Evolutionary conservation across 2,329 filamentous ascomycete genomes (phyloP).

Genomic region (Paradendryphiella salina): DNA sequence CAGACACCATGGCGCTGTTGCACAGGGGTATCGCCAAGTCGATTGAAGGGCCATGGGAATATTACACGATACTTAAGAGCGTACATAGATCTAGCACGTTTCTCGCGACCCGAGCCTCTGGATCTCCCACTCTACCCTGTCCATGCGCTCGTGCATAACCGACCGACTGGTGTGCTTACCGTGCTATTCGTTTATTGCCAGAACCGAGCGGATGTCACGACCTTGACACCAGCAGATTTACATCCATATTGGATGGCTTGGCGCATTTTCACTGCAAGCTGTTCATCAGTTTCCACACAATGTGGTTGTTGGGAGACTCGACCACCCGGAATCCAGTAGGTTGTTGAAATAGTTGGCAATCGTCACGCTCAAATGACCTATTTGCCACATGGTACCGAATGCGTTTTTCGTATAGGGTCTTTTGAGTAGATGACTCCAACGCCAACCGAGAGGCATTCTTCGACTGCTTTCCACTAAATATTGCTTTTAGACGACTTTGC

Average conservation of each 20-base stretch:
- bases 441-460: not conserved
- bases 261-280: conserved; percentile 10
- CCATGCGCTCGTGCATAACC: conserved; percentile 19
- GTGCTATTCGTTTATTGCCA: conserved; percentile 24
- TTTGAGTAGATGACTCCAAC: no score
- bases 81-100: conserved; percentile 35
- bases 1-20: conserved; percentile 29
- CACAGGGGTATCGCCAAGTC: conserved; percentile 46
- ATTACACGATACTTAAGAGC: conserved; percentile 24
- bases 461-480: not conserved
- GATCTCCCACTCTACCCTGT: conserved; percentile 13
- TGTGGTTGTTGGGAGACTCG: conserved; percentile 1
- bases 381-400: not conserved
- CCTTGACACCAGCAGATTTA: not conserved
- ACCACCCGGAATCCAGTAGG: conserved; percentile 18
- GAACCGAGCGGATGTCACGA: conserved; percentile 9
- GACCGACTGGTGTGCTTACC: conserved; percentile 33
- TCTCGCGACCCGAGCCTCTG: conserved; percentile 37
- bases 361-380: conserved; percentile 30
- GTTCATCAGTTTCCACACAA: conserved; percentile 5
- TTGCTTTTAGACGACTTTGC: not conserved
- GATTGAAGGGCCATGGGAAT: conserved; percentile 30
- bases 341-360: not conserved
- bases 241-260: conserved; percentile 5
- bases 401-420: not conserved